Percentiles rank a stretch among this genome's conserved stretches.
These are phyloP conservation scores for Musa beccarii DNA, from an alignment of 176 grass and related monocot species.

Conservation along the genomic window DNA sequence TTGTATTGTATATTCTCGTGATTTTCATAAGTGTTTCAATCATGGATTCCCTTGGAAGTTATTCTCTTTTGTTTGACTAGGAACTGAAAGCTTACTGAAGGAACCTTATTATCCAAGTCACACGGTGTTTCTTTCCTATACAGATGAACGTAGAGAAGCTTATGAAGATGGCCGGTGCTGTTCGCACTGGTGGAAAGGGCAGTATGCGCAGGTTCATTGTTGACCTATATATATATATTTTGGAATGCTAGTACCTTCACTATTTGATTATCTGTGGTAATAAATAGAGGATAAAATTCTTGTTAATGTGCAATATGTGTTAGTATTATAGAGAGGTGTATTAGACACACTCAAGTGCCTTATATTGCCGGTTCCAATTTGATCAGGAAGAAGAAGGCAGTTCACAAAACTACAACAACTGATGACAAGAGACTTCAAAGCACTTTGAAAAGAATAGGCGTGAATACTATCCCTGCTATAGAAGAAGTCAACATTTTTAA, in stretches of 20 bases:
- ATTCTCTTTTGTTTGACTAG: too few species aligned
- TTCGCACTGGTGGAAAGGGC: slow-evolving; percentile 4
- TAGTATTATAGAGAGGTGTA: neutral
- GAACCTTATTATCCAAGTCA: too few species aligned
- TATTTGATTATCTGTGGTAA: neutral
- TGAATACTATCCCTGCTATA: slow-evolving; percentile 56
- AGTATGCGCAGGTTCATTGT: neutral
- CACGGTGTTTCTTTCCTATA: neutral
- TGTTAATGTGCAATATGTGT: neutral
- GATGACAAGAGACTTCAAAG: slow-evolving; percentile 79
- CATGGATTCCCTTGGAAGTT: too few species aligned
- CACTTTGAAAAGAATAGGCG: slow-evolving; percentile 77
- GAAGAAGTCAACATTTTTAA: slow-evolving; percentile 85
- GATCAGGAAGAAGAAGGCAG: slow-evolving; percentile 84
- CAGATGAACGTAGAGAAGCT: slow-evolving; percentile 8
- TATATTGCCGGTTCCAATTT: neutral
- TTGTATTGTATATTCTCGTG: too few species aligned
- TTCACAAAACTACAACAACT: slow-evolving; percentile 62
- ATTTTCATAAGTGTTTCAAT: too few species aligned
- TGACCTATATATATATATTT: neutral
- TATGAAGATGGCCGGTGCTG: slow-evolving; percentile 2
- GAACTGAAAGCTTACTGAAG: too few species aligned
- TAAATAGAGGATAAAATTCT: neutral
- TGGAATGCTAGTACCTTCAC: neutral
- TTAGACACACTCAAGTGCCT: neutral